Percentiles rank a stretch among this genome's conserved stretches.
Evolutionary conservation across 2,329 filamentous ascomycete species (phyloP).

Genomic region (Verticillium dahliae): DNA sequence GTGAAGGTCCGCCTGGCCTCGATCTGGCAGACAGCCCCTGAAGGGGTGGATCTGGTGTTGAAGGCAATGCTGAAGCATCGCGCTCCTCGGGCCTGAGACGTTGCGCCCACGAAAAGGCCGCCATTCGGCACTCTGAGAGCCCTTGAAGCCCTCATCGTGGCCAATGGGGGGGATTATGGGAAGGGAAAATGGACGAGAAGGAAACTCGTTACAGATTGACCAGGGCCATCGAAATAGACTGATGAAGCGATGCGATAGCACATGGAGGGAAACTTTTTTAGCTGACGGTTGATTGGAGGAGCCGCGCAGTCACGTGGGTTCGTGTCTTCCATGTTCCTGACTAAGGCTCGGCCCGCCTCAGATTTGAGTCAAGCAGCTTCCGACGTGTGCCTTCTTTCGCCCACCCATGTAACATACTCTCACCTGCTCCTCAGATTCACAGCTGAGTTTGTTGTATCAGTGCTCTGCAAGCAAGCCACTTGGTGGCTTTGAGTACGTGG

Average conservation of each 20-base stretch:
- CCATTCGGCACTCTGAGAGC: constrained; percentile 33
- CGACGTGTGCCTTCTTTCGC: too few relatives aligned
- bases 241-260: constrained; percentile 9
- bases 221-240: constrained; percentile 7
- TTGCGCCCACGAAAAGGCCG: constrained; percentile 24
- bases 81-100: constrained; percentile 17
- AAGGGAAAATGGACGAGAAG: constrained; percentile 2
- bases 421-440: too few relatives aligned
- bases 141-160: constrained; percentile 31
- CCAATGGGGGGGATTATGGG: constrained; percentile 4
- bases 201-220: constrained; percentile 3
- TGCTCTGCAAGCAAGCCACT: too few relatives aligned
- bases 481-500: too few relatives aligned
- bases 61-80: constrained; percentile 20
- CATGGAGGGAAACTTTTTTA: constrained; percentile 17
- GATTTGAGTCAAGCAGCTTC: too few relatives aligned
- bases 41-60: constrained; percentile 12
- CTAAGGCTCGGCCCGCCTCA: neutral
- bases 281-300: constrained; percentile 5
- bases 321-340: constrained; percentile 2
- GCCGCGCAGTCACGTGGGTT: constrained; percentile 12
- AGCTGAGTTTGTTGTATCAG: too few relatives aligned
- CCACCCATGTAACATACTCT: too few relatives aligned
- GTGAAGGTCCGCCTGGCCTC: constrained; percentile 22
- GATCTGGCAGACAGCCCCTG: neutral